Percentiles rank a stretch among this genome's conserved stretches.
Conservation (phyloP, 2,329 filamentous ascomycete species). For the Harringtonia aguacate region DNA sequence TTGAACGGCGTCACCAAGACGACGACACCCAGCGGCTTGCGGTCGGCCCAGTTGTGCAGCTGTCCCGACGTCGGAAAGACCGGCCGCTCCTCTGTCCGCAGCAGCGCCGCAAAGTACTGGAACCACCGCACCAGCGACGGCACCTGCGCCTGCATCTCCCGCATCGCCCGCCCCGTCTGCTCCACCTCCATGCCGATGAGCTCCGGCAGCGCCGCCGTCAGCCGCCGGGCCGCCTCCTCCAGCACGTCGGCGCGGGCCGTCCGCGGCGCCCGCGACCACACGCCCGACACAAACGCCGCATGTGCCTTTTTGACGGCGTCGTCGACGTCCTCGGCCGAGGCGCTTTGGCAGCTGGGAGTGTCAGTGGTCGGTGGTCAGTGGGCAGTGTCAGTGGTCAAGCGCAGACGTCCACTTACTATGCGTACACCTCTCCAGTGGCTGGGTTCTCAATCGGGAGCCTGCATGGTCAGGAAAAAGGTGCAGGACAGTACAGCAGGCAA, state of each 20-base stretch:
- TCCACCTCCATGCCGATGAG: slow-evolving; percentile 54
- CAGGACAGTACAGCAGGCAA: neutral
- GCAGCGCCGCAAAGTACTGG: slow-evolving; percentile 57
- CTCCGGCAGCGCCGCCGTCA: slow-evolving; percentile 38
- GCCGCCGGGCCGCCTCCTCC: slow-evolving; percentile 44
- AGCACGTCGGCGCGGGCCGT: slow-evolving; percentile 52
- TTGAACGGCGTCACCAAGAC: slow-evolving; percentile 48
- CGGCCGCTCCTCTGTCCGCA: slow-evolving; percentile 55
- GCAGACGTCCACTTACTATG: slow-evolving; percentile 5
- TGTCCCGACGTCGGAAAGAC: slow-evolving; percentile 55
- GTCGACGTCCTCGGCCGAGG: slow-evolving; percentile 32
- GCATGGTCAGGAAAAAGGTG: neutral
- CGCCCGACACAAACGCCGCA: slow-evolving; percentile 34
- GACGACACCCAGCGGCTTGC: slow-evolving; percentile 46
- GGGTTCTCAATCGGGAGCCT: slow-evolving; percentile 18
- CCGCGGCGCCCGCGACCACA: slow-evolving; percentile 46
- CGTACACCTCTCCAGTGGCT: slow-evolving; percentile 16
- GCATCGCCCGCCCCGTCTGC: slow-evolving; percentile 57
- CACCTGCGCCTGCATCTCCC: slow-evolving; percentile 62
- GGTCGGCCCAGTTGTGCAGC: slow-evolving; percentile 44
- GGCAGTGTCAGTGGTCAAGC: neutral
- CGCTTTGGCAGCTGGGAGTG: slow-evolving; percentile 38
- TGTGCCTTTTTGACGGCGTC: slow-evolving; percentile 30
- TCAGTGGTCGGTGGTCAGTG: too few relatives aligned
- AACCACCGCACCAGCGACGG: slow-evolving; percentile 58